These are phyloP conservation scores for Lolium perenne DNA, from an alignment of 176 grass and related monocot genomes.

Conservation along the genomic window DNA sequence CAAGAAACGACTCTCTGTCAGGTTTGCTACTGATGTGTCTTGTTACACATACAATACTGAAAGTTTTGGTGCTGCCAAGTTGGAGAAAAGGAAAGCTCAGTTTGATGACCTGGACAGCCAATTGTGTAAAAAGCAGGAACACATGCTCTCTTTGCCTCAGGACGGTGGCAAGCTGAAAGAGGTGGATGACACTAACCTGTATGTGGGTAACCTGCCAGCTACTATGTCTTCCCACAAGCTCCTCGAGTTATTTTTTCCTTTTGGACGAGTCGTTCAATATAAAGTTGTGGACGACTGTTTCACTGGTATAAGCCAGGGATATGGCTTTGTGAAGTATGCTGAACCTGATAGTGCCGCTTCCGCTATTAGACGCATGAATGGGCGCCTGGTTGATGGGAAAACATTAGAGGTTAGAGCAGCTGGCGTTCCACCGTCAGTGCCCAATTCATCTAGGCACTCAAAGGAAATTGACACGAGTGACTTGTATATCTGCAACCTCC, in stretches of 20 bases:
- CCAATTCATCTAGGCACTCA: conserved; percentile 28
- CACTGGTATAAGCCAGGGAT: conserved; percentile 62
- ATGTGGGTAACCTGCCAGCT: conserved; percentile 49
- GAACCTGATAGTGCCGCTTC: conserved; percentile 55
- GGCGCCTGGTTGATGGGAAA: conserved; percentile 54
- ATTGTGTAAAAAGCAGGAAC: conserved; percentile 47
- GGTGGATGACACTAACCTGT: conserved; percentile 49
- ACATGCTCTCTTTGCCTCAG: conserved; percentile 8
- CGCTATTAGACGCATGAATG: conserved; percentile 59
- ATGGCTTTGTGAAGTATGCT: conserved; percentile 71
- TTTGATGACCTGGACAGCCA: conserved; percentile 46
- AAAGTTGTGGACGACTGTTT: conserved; percentile 55
- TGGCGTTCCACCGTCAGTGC: conserved; percentile 9
- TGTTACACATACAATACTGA: conserved; percentile 38
- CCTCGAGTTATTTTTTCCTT: conserved; percentile 57
- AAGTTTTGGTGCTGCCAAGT: conserved; percentile 43
- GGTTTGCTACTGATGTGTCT: conserved; percentile 50
- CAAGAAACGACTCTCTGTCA: conserved; percentile 53
- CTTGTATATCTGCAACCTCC: conserved; percentile 53
- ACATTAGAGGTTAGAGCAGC: conserved; percentile 60
- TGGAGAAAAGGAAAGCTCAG: conserved; percentile 61
- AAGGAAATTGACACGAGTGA: conserved; percentile 37
- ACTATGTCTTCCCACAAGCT: conserved; percentile 52
- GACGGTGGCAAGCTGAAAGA: conserved; percentile 31
- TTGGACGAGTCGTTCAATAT: conserved; percentile 55